Percentiles rank a stretch among this genome's conserved stretches.
phyloP scores from a whole-genome alignment of 345 rosid genomes.

The Nasturtium officinale region DNA sequence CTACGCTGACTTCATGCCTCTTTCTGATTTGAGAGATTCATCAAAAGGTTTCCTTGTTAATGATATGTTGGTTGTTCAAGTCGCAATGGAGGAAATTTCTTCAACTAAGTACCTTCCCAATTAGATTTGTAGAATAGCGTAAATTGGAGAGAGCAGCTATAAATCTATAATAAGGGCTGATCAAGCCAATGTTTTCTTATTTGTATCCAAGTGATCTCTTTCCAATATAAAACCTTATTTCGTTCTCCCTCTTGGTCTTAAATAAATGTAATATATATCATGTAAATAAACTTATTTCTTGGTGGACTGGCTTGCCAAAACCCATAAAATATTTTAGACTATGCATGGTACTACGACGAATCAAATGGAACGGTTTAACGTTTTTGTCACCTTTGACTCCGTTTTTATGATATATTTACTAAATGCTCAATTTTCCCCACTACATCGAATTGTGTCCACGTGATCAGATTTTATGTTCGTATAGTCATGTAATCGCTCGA shows the following conservation, averaged over 20 bases:
- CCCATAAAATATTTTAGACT: too few relatives aligned
- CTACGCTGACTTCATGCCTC: slow-evolving; percentile 7
- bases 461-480: too few relatives aligned
- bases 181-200: background rate
- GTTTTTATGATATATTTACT: too few relatives aligned
- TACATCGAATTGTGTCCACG: too few relatives aligned
- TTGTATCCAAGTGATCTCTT: too few relatives aligned
- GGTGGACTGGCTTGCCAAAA: too few relatives aligned
- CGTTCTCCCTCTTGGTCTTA: background rate
- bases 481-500: too few relatives aligned
- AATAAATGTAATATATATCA: background rate
- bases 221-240: too few relatives aligned
- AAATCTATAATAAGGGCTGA: background rate
- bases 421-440: too few relatives aligned
- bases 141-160: background rate
- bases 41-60: slow-evolving; percentile 24
- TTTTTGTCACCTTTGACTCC: too few relatives aligned
- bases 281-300: background rate
- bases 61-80: slow-evolving; percentile 34
- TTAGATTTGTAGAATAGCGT: background rate
- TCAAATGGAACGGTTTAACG: too few relatives aligned
- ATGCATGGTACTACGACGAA: too few relatives aligned
- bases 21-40: slow-evolving; percentile 23
- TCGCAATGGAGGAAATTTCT: slow-evolving; percentile 27
- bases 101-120: slow-evolving; percentile 13